These are phyloP conservation scores for Rhododendron ferrugineum DNA, from an alignment of 148 eudicot genomes.

Conservation along the genomic window DNA sequence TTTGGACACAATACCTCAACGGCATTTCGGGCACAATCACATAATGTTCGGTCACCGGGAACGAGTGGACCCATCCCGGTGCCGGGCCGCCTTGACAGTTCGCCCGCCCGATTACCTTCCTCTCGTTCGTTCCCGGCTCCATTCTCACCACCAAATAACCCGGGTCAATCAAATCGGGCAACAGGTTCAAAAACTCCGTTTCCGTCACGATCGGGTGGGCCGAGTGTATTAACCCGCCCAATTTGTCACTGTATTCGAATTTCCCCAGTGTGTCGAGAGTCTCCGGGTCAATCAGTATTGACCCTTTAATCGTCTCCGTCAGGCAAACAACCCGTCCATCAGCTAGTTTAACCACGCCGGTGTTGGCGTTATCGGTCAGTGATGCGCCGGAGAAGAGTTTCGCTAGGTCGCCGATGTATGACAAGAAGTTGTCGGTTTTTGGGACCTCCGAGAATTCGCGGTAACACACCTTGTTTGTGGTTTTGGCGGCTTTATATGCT, in stretches of 20 bases:
- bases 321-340: constrained; percentile 91
- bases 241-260: constrained; percentile 63
- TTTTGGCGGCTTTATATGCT: constrained; percentile 72
- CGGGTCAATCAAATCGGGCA: constrained; percentile 82
- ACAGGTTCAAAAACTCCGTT: constrained; percentile 55
- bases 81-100: constrained; percentile 76
- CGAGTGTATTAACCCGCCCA: constrained; percentile 77
- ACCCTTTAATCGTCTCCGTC: constrained; percentile 91
- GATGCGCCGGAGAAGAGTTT: constrained; percentile 82
- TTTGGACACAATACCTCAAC: constrained; percentile 71
- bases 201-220: constrained; percentile 93
- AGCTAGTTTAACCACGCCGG: constrained; percentile 74
- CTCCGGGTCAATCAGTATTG: constrained; percentile 67
- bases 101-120: constrained; percentile 76
- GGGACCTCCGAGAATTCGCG: constrained; percentile 94
- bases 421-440: constrained; percentile 48
- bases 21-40: constrained; percentile 96
- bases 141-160: constrained; percentile 84
- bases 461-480: constrained; percentile 53
- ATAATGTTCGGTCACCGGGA: constrained; percentile 85
- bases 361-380: constrained; percentile 85
- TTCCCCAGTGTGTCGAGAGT: constrained; percentile 76
- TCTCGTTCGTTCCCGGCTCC: constrained; percentile 70
- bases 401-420: constrained; percentile 71
- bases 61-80: constrained; percentile 98